Percentiles rank a stretch among this genome's conserved stretches.
phyloP scores from a whole-genome alignment of 805 yeast species.

The Wickerhamomyces bovis region DNA sequence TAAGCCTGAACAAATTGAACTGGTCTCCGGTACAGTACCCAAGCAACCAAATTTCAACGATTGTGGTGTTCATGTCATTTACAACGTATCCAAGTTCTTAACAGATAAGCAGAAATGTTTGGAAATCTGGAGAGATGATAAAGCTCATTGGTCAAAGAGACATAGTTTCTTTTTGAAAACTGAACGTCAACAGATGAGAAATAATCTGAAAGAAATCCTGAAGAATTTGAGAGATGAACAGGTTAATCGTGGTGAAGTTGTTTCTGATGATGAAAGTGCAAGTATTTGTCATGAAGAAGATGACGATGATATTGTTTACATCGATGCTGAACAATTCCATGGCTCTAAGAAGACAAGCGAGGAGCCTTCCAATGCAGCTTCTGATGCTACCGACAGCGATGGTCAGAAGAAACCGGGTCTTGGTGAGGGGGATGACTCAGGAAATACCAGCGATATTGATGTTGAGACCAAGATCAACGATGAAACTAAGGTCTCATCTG shows the following conservation, averaged over 20 bases:
- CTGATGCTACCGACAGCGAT: neutral
- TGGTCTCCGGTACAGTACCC: conserved; percentile 57
- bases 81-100: conserved; percentile 58
- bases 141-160: neutral
- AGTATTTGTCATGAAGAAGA: neutral
- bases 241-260: conserved; percentile 3
- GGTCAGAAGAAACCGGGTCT: too few relatives aligned
- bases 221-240: neutral
- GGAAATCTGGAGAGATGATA: conserved; percentile 37
- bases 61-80: conserved; percentile 89
- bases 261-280: neutral
- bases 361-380: neutral
- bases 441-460: neutral
- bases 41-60: conserved; percentile 85
- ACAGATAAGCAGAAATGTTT: conserved; percentile 42
- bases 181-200: conserved; percentile 5
- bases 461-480: neutral
- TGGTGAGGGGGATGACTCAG: neutral
- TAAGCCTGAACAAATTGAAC: conserved; percentile 38
- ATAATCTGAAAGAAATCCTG: neutral
- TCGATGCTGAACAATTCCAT: conserved; percentile 6
- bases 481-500: neutral
- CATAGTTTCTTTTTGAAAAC: neutral
- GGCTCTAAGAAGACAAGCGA: neutral
- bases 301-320: conserved; percentile 5